Evolutionary conservation across 768 basidiomycete genomes (phyloP).

Genomic region (Udeniomyces megalosporus): DNA sequence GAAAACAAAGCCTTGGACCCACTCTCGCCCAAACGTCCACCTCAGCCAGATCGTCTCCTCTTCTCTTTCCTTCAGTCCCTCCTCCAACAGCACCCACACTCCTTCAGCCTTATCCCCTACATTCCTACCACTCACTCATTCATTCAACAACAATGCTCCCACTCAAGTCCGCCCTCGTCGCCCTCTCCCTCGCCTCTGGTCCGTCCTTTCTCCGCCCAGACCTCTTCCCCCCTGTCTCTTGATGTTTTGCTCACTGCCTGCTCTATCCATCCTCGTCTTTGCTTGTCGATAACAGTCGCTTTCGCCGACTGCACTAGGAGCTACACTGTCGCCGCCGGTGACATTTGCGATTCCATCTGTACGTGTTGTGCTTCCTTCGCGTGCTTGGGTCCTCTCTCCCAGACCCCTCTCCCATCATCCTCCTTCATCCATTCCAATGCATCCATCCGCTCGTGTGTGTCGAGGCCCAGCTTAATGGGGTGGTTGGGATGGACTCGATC

Average conservation of each 20-base stretch:
- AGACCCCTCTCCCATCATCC: background rate
- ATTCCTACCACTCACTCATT: too few species aligned
- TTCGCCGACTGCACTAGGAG: slow-evolving; percentile 8
- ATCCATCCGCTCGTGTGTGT: too few species aligned
- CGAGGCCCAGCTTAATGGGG: too few species aligned
- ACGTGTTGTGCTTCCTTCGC: background rate
- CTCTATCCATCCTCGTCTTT: background rate
- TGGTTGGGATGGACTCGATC: too few species aligned
- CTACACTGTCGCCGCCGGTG: slow-evolving; percentile 16
- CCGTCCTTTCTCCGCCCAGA: background rate
- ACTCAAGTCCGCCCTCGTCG: background rate
- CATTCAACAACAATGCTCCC: too few species aligned
- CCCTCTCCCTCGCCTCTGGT: background rate
- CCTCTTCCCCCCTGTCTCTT: background rate
- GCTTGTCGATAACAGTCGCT: background rate
- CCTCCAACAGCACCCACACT: too few species aligned
- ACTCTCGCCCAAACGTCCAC: too few species aligned
- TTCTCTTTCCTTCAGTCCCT: too few species aligned
- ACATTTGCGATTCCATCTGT: slow-evolving; percentile 16
- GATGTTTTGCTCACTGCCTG: background rate
- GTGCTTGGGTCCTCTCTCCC: background rate
- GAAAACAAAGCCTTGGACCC: too few species aligned
- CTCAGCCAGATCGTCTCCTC: too few species aligned
- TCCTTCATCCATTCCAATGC: background rate
- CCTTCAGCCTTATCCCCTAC: too few species aligned